Percentiles rank a stretch among this genome's conserved stretches.
phyloP scores from a whole-genome alignment of 2,329 filamentous ascomycete species.

The Pseudocercospora ulei region DNA sequence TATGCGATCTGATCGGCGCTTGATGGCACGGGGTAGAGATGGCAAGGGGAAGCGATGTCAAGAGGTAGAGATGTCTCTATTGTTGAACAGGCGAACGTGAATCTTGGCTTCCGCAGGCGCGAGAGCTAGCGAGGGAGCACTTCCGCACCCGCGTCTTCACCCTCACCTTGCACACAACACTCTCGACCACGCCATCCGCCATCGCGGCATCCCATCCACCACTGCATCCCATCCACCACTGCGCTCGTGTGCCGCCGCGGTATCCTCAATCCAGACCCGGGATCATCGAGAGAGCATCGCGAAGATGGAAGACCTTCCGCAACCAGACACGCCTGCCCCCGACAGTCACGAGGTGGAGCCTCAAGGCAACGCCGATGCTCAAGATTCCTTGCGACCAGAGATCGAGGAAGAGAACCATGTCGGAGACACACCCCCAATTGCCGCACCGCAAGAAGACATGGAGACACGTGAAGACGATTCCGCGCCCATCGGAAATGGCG shows the following conservation, averaged over 20 bases:
- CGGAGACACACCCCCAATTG: conserved; percentile 38
- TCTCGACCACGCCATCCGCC: neutral
- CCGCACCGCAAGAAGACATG: conserved; percentile 39
- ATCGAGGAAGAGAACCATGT: conserved; percentile 43
- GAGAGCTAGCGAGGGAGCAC: conserved; percentile 4
- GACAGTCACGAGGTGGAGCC: conserved; percentile 38
- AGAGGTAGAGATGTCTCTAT: conserved; percentile 6
- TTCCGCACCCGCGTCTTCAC: conserved; percentile 6
- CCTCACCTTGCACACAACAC: conserved; percentile 6
- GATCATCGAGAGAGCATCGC: conserved; percentile 4
- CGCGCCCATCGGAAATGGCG: conserved; percentile 21
- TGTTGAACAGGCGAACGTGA: conserved; percentile 5
- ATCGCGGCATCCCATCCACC: no score
- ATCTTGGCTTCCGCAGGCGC: conserved; percentile 9
- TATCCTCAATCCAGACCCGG: conserved; percentile 8
- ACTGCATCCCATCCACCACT: no score
- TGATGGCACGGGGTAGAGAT: conserved; percentile 1
- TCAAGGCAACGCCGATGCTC: conserved; percentile 42
- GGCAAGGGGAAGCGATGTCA: neutral
- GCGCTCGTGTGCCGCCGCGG: neutral
- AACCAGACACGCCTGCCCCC: conserved; percentile 33
- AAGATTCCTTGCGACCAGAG: conserved; percentile 40
- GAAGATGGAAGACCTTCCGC: conserved; percentile 39
- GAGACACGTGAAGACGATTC: conserved; percentile 38
- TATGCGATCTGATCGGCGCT: no score